phyloP scores from a whole-genome alignment of 2,329 filamentous ascomycete species.

The Amylocarpus encephaloides region DNA sequence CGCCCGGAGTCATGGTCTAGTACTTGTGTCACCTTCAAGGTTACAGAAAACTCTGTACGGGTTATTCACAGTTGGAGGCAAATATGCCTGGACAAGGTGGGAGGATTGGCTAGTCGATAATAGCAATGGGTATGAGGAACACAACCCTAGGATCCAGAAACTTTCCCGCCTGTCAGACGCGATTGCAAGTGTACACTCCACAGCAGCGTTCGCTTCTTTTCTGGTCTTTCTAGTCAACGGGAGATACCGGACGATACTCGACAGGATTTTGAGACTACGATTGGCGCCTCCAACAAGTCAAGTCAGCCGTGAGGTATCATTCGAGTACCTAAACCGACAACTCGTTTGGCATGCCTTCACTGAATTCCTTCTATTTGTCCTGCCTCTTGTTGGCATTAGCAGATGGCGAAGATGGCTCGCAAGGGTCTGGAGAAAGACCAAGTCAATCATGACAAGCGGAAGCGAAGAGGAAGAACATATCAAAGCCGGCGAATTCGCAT shows the following conservation, averaged over 20 bases:
- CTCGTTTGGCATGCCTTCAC: slow-evolving; percentile 99
- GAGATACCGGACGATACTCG: slow-evolving; percentile 82
- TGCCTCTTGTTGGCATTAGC: slow-evolving; percentile 93
- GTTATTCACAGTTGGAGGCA: slow-evolving; percentile 75
- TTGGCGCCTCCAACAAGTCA: slow-evolving; percentile 80
- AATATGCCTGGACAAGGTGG: slow-evolving; percentile 89
- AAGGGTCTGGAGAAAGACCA: slow-evolving; percentile 77
- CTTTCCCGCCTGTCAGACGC: slow-evolving; percentile 65
- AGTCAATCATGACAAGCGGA: slow-evolving; percentile 52
- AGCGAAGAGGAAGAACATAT: slow-evolving; percentile 44
- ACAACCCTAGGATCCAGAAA: slow-evolving; percentile 43
- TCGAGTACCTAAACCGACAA: slow-evolving; percentile 95
- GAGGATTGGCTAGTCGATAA: slow-evolving; percentile 75
- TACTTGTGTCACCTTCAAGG: slow-evolving; percentile 63
- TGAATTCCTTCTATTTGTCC: slow-evolving; percentile 91
- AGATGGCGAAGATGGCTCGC: slow-evolving; percentile 88
- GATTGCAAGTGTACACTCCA: slow-evolving; percentile 68
- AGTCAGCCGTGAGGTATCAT: slow-evolving; percentile 85
- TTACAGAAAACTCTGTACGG: slow-evolving; percentile 84
- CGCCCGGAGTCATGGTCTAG: slow-evolving; percentile 58
- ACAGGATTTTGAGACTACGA: slow-evolving; percentile 76
- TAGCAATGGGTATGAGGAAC: slow-evolving; percentile 67
- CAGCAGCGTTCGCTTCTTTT: slow-evolving; percentile 78
- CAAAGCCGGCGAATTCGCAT: slow-evolving; percentile 68
- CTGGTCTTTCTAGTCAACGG: slow-evolving; percentile 87